Percentiles rank a stretch among this genome's conserved stretches.
Evolutionary conservation across 768 basidiomycete species (phyloP).

Genomic region (Phylloporus sp.): DNA sequence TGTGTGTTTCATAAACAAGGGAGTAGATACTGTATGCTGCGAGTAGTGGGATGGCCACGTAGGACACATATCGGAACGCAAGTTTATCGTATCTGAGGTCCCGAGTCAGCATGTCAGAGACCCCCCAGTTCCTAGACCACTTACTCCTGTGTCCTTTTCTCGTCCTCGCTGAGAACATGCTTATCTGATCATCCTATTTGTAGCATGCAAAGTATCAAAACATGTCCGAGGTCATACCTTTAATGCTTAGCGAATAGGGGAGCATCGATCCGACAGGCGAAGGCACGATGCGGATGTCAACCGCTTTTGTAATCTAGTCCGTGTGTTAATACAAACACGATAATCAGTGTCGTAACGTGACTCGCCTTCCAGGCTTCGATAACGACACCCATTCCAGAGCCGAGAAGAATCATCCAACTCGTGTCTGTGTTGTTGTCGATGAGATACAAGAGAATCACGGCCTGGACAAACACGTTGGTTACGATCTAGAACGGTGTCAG

Average conservation of each 20-base stretch:
- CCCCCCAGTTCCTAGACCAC: slow-evolving; percentile 29
- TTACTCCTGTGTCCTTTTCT: slow-evolving; percentile 96
- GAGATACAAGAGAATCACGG: slow-evolving; percentile 86
- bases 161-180: slow-evolving; percentile 92
- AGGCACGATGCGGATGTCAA: slow-evolving; percentile 71
- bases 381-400: slow-evolving; percentile 73
- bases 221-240: slow-evolving; percentile 46
- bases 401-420: slow-evolving; percentile 95
- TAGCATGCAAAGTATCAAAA: slow-evolving; percentile 10
- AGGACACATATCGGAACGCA: slow-evolving; percentile 93
- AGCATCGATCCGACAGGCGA: slow-evolving; percentile 59
- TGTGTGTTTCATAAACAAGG: slow-evolving; percentile 76
- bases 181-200: slow-evolving; percentile 54
- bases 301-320: slow-evolving; percentile 76
- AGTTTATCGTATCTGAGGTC: slow-evolving; percentile 72
- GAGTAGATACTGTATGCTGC: slow-evolving; percentile 76
- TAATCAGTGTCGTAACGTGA: slow-evolving; percentile 8
- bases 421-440: slow-evolving; percentile 95
- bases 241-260: slow-evolving; percentile 78
- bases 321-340: slow-evolving; percentile 13
- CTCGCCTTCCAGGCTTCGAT: slow-evolving; percentile 93
- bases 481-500: slow-evolving; percentile 48
- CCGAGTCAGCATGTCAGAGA: slow-evolving; percentile 6
- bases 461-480: slow-evolving; percentile 92
- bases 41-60: slow-evolving; percentile 78